Conservation (phyloP, 768 basidiomycete species). For the Xanthoconium stramineum region DNA sequence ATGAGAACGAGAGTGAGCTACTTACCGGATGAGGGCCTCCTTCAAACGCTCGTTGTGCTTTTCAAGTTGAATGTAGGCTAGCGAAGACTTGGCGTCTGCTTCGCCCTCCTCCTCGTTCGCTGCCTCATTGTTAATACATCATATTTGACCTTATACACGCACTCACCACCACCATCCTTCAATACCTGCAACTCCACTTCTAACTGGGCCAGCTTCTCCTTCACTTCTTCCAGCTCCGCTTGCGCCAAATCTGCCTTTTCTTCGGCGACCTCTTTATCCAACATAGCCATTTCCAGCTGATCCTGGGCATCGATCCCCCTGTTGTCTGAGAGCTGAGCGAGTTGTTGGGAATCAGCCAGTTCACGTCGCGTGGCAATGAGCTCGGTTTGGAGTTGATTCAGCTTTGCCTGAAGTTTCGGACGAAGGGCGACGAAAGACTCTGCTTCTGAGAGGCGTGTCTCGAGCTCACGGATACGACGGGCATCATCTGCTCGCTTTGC, state of each 20-base stretch:
- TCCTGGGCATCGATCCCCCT: conserved; percentile 79
- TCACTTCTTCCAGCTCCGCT: conserved; percentile 71
- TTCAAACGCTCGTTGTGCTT: conserved; percentile 96
- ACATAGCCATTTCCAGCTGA: conserved; percentile 89
- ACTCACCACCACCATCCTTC: conserved; percentile 49
- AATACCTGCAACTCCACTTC: conserved; percentile 84
- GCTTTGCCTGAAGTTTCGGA: conserved; percentile 90
- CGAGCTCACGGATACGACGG: conserved; percentile 78
- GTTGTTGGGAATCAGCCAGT: conserved; percentile 71
- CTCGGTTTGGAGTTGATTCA: conserved; percentile 77
- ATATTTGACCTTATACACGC: background rate
- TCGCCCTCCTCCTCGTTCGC: conserved; percentile 29
- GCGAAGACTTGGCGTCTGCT: conserved; percentile 48
- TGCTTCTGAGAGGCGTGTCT: conserved; percentile 79
- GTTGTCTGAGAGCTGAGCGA: conserved; percentile 66
- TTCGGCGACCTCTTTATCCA: conserved; percentile 97
- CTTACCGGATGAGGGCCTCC: conserved; percentile 84
- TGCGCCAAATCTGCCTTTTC: conserved; percentile 83
- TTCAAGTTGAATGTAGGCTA: conserved; percentile 83
- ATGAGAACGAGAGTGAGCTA: background rate
- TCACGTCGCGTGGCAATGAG: conserved; percentile 72
- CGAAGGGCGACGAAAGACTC: conserved; percentile 78
- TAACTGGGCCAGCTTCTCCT: conserved; percentile 70
- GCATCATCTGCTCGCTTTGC: conserved; percentile 84
- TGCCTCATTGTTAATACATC: conserved; percentile 9